These are phyloP conservation scores for Fusarium musae DNA, from an alignment of 2,329 filamentous ascomycete genomes.

Conservation along the genomic window DNA sequence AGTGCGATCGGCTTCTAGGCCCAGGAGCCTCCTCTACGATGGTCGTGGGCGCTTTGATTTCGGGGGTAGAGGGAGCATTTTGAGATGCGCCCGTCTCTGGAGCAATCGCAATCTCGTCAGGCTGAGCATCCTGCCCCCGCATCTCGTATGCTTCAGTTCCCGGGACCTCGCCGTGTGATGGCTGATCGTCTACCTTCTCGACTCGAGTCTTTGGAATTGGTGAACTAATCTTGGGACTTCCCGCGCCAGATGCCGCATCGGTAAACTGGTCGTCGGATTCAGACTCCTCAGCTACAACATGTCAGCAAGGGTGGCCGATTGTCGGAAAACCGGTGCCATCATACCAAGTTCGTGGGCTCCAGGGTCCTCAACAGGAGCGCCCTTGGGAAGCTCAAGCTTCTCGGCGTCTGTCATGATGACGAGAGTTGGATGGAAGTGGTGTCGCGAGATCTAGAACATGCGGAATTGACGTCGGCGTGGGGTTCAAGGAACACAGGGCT, in stretches of 20 bases:
- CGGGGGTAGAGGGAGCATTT: constrained; percentile 34
- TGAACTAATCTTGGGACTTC: constrained; percentile 56
- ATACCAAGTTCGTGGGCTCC: constrained; percentile 70
- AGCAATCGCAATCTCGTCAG: constrained; percentile 68
- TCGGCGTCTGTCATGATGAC: constrained; percentile 46
- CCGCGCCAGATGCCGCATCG: constrained; percentile 68
- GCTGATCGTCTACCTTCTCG: constrained; percentile 65
- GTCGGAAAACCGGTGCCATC: constrained; percentile 7
- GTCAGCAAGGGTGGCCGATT: constrained; percentile 39
- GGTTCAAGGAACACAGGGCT: constrained; percentile 17
- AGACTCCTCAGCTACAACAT: constrained; percentile 58
- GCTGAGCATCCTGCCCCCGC: constrained; percentile 66
- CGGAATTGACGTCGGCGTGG: constrained; percentile 38
- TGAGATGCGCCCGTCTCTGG: constrained; percentile 42
- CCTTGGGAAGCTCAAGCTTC: constrained; percentile 48
- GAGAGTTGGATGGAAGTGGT: constrained; percentile 6
- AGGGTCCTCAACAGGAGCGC: constrained; percentile 58
- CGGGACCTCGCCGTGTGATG: constrained; percentile 68
- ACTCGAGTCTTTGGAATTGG: constrained; percentile 69
- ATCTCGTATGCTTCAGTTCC: constrained; percentile 68
- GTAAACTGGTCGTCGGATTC: constrained; percentile 78
- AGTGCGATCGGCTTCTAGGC: constrained; percentile 52
- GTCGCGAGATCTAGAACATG: constrained; percentile 29
- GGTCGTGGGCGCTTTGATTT: constrained; percentile 58
- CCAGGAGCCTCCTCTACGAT: constrained; percentile 65